phyloP scores from a whole-genome alignment of 2,329 filamentous ascomycete species.

The Gnomoniopsis smithogilvyi region DNA sequence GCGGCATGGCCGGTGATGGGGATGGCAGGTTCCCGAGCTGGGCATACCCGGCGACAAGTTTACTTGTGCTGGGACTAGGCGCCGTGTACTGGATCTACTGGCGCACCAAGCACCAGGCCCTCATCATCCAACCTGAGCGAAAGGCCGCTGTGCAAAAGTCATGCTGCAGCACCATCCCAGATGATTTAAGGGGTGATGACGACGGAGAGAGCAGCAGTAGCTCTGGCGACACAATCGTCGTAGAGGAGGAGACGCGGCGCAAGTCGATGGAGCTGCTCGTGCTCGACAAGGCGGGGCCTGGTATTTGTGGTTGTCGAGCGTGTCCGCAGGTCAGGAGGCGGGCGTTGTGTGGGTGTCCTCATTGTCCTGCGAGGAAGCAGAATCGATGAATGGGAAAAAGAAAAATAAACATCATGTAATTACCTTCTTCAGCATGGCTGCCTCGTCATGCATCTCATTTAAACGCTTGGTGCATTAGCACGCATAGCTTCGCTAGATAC shows the following conservation, averaged over 20 bases:
- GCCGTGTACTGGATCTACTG: slow-evolving; percentile 35
- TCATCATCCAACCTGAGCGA: background rate
- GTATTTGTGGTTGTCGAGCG: slow-evolving; percentile 4
- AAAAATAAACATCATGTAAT: background rate
- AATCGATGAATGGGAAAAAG: background rate
- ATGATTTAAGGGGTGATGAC: background rate
- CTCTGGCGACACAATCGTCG: background rate
- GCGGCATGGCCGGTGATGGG: slow-evolving; percentile 21
- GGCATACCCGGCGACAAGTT: slow-evolving; percentile 33
- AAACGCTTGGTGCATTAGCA: background rate
- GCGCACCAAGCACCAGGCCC: slow-evolving; percentile 15
- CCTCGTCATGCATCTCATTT: background rate
- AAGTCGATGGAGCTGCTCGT: slow-evolving; percentile 3
- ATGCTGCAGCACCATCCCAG: background rate
- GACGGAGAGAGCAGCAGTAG: background rate
- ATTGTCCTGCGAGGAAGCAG: slow-evolving; percentile 5
- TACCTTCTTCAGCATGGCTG: background rate
- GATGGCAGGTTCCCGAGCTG: slow-evolving; percentile 29
- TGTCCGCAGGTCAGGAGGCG: slow-evolving; percentile 6
- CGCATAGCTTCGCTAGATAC: background rate
- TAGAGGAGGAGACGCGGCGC: background rate
- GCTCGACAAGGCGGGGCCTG: background rate
- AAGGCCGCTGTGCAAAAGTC: background rate
- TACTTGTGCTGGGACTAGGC: slow-evolving; percentile 31
- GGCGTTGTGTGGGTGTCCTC: slow-evolving; percentile 7